Conservation (phyloP, 352 stramenopile genomes). For the Phytophthora podocarpi region DNA sequence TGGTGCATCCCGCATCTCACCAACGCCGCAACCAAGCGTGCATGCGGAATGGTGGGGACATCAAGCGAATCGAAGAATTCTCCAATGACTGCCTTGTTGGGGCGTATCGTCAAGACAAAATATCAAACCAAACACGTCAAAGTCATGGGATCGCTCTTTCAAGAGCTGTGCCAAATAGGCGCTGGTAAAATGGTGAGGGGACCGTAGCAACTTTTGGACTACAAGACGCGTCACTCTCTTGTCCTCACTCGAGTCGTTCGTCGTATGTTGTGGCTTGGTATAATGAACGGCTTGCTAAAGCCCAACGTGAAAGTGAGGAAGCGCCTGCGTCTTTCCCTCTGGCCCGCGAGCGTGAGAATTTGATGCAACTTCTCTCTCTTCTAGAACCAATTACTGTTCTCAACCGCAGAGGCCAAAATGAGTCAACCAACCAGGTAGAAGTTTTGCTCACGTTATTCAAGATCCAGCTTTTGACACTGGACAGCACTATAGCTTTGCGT, state of each 20-base stretch:
- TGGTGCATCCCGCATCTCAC: constrained; percentile 7
- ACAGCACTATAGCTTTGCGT: neutral
- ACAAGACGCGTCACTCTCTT: neutral
- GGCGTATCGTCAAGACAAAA: neutral
- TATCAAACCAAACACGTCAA: neutral
- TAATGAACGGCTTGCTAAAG: neutral
- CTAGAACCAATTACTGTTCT: neutral
- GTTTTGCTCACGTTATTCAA: neutral
- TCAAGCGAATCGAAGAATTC: too few species aligned
- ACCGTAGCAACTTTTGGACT: neutral
- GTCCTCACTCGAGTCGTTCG: neutral
- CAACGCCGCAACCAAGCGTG: constrained; percentile 8
- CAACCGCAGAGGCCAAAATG: neutral
- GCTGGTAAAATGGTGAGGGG: neutral
- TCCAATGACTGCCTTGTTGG: too few species aligned
- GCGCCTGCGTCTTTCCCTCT: neutral
- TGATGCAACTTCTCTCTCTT: neutral
- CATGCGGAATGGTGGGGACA: too few species aligned
- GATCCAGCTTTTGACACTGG: neutral
- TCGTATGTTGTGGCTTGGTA: neutral
- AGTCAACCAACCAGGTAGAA: neutral
- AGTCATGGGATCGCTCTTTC: neutral
- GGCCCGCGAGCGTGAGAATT: neutral
- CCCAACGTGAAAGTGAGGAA: neutral
- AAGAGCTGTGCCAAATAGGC: neutral